Evolutionary conservation across 495 filamentous ascomycete species (phyloP).

Genomic region (Neurospora sp.): DNA sequence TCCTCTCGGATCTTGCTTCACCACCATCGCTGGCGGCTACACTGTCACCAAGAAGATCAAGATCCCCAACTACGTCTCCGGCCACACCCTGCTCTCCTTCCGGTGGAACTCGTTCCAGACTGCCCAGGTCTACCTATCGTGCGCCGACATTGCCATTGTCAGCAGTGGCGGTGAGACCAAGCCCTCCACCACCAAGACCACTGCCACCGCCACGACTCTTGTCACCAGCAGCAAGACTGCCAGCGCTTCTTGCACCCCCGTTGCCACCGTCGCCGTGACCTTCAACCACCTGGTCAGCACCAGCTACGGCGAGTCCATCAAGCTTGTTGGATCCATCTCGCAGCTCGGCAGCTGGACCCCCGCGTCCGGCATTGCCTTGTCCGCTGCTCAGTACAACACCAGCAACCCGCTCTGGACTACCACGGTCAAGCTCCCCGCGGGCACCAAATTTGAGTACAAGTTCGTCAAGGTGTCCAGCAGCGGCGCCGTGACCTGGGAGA

Average conservation of each 20-base stretch:
- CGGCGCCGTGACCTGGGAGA: constrained; percentile 52
- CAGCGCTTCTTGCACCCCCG: constrained; percentile 28
- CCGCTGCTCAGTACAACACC: constrained; percentile 42
- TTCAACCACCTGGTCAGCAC: constrained; percentile 50
- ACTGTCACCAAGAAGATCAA: constrained; percentile 45
- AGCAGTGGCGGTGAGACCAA: background rate
- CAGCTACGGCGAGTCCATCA: constrained; percentile 47
- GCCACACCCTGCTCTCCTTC: constrained; percentile 43
- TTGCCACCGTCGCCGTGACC: constrained; percentile 42
- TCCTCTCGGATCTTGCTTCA: constrained; percentile 36
- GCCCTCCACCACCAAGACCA: background rate
- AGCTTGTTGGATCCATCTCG: constrained; percentile 44
- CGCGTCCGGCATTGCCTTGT: constrained; percentile 37
- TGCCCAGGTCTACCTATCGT: constrained; percentile 43
- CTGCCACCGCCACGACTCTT: constrained; percentile 12
- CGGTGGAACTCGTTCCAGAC: constrained; percentile 51
- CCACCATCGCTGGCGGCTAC: constrained; percentile 44
- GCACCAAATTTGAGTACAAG: constrained; percentile 54
- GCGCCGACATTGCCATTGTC: constrained; percentile 43
- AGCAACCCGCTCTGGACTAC: constrained; percentile 48
- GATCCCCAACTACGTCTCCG: constrained; percentile 33
- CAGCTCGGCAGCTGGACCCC: constrained; percentile 50
- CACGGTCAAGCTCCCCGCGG: constrained; percentile 41
- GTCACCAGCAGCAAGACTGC: constrained; percentile 22
- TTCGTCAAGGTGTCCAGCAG: constrained; percentile 49